Evolutionary conservation across 257 asterid species (phyloP).

Genomic region (Nicotiana sylvestris): DNA sequence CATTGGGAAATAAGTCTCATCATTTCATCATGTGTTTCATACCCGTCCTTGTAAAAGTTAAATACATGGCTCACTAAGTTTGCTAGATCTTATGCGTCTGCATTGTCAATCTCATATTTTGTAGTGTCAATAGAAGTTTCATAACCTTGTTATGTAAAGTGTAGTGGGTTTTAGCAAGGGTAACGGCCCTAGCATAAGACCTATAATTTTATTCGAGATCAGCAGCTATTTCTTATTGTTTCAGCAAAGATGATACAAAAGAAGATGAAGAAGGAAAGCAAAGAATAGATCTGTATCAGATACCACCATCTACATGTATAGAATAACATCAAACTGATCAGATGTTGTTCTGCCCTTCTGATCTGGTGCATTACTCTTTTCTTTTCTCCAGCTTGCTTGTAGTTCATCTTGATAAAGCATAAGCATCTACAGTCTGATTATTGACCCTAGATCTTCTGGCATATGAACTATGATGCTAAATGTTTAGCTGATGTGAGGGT

Average conservation of each 20-base stretch:
- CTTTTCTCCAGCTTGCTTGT: neutral
- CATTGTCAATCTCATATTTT: neutral
- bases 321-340: slow-evolving; percentile 1
- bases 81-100: neutral
- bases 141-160: neutral
- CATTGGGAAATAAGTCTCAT: neutral
- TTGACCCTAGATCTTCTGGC: neutral
- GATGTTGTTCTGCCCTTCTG: slow-evolving; percentile 2
- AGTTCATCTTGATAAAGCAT: neutral
- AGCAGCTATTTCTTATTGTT: neutral
- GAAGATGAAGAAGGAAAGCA: slow-evolving; percentile 14
- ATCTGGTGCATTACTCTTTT: slow-evolving; percentile 18
- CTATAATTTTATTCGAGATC: neutral
- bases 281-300: neutral
- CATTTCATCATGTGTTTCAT: neutral
- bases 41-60: neutral
- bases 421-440: neutral
- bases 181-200: neutral
- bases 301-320: neutral
- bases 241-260: slow-evolving; percentile 14
- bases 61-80: neutral
- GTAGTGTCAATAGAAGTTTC: neutral
- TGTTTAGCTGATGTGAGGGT: neutral
- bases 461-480: neutral
- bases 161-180: neutral